Conservation (phyloP, 2,329 filamentous ascomycete genomes). For the Ophiostoma sp. region DNA sequence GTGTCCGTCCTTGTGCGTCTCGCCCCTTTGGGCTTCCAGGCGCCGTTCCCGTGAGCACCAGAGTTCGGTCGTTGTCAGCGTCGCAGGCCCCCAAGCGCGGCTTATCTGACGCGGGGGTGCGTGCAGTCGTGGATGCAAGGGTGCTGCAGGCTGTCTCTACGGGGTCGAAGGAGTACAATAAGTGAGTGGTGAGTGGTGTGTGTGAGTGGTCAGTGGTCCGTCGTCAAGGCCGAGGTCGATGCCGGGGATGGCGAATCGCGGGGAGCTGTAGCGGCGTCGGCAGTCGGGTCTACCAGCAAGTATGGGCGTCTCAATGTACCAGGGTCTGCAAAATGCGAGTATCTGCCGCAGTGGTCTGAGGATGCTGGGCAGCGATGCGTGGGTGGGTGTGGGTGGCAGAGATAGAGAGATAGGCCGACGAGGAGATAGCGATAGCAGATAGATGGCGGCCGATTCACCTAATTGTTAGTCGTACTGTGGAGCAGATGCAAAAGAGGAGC, state of each 20-base stretch:
- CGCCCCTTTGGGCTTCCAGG: neutral
- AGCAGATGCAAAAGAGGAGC: conserved; percentile 2
- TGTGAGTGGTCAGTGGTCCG: neutral
- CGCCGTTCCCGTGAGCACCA: neutral
- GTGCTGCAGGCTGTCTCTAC: neutral
- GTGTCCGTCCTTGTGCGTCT: conserved; percentile 3
- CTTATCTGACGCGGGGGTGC: neutral
- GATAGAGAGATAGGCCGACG: conserved; percentile 1
- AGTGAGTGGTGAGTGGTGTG: neutral
- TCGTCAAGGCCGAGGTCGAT: neutral
- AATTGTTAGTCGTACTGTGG: conserved; percentile 4
- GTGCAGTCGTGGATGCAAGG: neutral
- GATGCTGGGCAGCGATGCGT: neutral
- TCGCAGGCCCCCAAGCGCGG: neutral
- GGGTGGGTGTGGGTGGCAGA: conserved; percentile 1
- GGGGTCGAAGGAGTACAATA: no score
- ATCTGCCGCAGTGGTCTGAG: neutral
- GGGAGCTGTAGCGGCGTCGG: neutral
- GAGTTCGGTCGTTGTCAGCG: neutral
- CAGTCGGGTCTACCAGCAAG: neutral
- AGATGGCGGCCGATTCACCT: conserved; percentile 2
- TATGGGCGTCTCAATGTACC: neutral
- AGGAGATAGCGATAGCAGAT: conserved; percentile 4
- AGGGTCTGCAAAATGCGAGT: neutral
- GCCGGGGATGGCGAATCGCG: neutral